Evolutionary conservation across 2,329 filamentous ascomycete species (phyloP), one percentile per base, ranked within the genome.

Genomic region (Aureobasidium musti): DNA sequence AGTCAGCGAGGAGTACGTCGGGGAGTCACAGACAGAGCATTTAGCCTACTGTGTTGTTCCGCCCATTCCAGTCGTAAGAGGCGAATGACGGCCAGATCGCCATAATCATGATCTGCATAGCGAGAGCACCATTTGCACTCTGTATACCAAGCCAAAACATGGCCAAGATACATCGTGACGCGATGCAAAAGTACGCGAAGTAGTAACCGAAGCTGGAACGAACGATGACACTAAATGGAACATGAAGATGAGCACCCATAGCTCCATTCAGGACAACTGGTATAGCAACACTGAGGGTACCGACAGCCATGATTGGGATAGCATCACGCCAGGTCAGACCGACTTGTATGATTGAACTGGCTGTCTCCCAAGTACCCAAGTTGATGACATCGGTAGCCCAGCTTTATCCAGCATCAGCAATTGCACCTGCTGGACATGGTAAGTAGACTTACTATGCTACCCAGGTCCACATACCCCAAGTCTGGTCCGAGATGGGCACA

Each of bases 71-170:
- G 26, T 63, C 63, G 30, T 66, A 66, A 5, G 50, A 56, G 10
- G 39, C 53, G 21, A 66, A 66, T 2, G 49, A 56, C 0, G 86
- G 86, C 82, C 84, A 87, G 69, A 86, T 86, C 1, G 84, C 83
- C 8, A 80, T 79, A 17, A 86, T 76, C 76, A 84, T 84, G 50
- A 82, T 81, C 5, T 77, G 77, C 10, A 85, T 78, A 0, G 80
- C 79, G 66, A 84, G 83, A 0, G 83, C 86, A 0, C 87, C 87
- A 69, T 87, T 88, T 68, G 86, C 85, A 47, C 84, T 86, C 70
- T 89, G 86, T 54, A 90, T 88, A 0, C 87, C 86, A 63, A 89
- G 86, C 89, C 84, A 86, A 74, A 87, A 85, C 21, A 86, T 73
- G 5, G 83, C 84, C 3, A 86, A 79, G 66, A 86, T 82, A 45